Evolutionary conservation across 352 stramenopile genomes (phyloP).

Genomic region (Phytopythium cucurbitacearum): DNA sequence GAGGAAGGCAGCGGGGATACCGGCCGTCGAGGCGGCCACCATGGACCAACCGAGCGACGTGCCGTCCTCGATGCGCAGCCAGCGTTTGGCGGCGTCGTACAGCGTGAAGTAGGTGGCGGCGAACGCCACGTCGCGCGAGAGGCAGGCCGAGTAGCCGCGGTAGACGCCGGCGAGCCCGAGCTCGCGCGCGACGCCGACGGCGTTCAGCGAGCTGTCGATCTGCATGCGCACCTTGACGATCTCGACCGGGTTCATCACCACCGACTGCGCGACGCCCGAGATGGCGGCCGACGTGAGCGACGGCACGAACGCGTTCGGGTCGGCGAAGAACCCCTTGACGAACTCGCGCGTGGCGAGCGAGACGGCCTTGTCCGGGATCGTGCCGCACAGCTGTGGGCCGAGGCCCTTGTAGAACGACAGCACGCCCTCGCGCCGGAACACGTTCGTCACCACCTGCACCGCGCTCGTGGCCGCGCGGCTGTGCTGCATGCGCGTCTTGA

Average conservation of each 20-base stretch:
- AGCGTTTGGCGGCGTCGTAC: slow-evolving; percentile 69
- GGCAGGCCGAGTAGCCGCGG: slow-evolving; percentile 66
- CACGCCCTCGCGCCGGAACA: slow-evolving; percentile 57
- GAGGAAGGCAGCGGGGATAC: slow-evolving; percentile 71
- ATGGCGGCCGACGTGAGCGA: slow-evolving; percentile 64
- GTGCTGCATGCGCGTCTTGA: slow-evolving; percentile 86
- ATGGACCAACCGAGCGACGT: slow-evolving; percentile 71
- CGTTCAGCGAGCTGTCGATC: slow-evolving; percentile 65
- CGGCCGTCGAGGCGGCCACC: slow-evolving; percentile 58
- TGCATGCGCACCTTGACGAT: slow-evolving; percentile 85
- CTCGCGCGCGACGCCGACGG: slow-evolving; percentile 49
- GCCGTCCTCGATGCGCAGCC: slow-evolving; percentile 57
- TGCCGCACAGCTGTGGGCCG: slow-evolving; percentile 64
- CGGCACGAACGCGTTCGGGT: slow-evolving; percentile 67
- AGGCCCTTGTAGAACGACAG: slow-evolving; percentile 79
- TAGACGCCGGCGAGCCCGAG: slow-evolving; percentile 63
- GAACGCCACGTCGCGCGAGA: slow-evolving; percentile 71
- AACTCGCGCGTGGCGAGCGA: slow-evolving; percentile 76
- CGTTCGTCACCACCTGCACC: slow-evolving; percentile 47
- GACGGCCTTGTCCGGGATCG: slow-evolving; percentile 77
- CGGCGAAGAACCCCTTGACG: slow-evolving; percentile 69
- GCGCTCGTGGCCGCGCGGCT: slow-evolving; percentile 51
- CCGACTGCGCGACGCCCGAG: slow-evolving; percentile 64
- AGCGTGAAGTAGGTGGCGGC: slow-evolving; percentile 77
- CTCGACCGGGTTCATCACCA: slow-evolving; percentile 84